phyloP scores from a whole-genome alignment of 257 asterid species.

The Solanum tacnaense region DNA sequence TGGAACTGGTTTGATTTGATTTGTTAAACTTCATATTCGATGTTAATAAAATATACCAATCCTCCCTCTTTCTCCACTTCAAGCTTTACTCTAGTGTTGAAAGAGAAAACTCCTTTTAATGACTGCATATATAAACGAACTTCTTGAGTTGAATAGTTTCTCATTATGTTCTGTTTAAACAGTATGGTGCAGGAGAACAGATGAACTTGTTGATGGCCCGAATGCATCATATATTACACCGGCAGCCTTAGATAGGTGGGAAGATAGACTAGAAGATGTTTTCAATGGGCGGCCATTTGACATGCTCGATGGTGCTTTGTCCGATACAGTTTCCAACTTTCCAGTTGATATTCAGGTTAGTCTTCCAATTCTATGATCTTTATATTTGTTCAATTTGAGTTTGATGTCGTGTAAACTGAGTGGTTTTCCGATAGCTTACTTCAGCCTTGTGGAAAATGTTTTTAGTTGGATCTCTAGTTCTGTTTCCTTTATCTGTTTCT shows the following conservation, averaged over 20 bases:
- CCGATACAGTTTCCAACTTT: conserved; percentile 64
- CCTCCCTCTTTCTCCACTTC: not conserved
- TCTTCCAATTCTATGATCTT: not conserved
- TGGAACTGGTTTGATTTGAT: not conserved
- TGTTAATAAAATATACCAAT: not conserved
- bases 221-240: conserved; percentile 96
- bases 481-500: not conserved
- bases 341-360: conserved; percentile 93
- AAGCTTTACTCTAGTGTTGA: not conserved
- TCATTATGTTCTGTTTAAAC: conserved; percentile 1
- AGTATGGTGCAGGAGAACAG: conserved; percentile 99
- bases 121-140: not conserved
- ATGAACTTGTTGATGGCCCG: conserved; percentile 98
- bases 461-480: not conserved
- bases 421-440: not conserved
- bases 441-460: not conserved
- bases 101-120: not conserved
- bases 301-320: conserved; percentile 95
- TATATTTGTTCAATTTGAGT: not conserved
- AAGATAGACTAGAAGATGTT: conserved; percentile 69
- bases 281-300: conserved; percentile 86
- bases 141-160: not conserved
- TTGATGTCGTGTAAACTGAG: not conserved
- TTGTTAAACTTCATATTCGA: not conserved
- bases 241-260: conserved; percentile 85